phyloP scores from a whole-genome alignment of 2,329 filamentous ascomycete species.

The Aspergillus intermedius region DNA sequence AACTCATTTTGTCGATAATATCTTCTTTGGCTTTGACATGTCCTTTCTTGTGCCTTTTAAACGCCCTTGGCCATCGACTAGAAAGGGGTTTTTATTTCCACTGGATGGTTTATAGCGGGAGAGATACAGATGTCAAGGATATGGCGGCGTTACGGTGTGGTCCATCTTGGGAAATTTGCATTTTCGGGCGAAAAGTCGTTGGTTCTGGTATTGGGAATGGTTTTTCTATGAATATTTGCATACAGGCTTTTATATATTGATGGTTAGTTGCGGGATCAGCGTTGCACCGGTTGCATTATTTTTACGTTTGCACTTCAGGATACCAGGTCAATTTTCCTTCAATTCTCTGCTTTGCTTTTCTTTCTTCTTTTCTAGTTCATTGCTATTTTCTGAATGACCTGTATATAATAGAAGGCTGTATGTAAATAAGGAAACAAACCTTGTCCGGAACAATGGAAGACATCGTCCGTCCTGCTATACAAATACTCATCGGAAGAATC shows the following conservation, averaged over 20 bases:
- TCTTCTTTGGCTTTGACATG: background rate
- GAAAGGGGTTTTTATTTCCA: background rate
- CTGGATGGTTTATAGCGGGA: background rate
- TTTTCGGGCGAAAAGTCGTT: background rate
- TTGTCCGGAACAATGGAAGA: background rate
- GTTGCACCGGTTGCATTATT: background rate
- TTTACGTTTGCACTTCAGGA: background rate
- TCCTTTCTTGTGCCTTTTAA: conserved; percentile 1
- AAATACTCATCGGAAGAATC: background rate
- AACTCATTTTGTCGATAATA: conserved; percentile 4
- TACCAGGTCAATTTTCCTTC: background rate
- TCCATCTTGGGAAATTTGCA: background rate
- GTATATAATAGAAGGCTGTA: background rate
- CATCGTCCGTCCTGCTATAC: background rate
- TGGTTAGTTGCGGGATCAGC: background rate
- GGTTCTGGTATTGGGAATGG: too few species aligned
- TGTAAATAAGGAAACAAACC: background rate
- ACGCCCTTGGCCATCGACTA: background rate
- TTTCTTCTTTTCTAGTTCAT: background rate
- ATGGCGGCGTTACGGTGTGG: background rate
- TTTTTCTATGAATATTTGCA: background rate
- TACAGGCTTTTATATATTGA: background rate
- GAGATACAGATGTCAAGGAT: background rate
- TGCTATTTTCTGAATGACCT: background rate
- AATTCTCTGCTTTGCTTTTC: background rate